These are phyloP conservation scores for Trichothecium roseum DNA, from an alignment of 2,329 filamentous ascomycete species.

Conservation along the genomic window DNA sequence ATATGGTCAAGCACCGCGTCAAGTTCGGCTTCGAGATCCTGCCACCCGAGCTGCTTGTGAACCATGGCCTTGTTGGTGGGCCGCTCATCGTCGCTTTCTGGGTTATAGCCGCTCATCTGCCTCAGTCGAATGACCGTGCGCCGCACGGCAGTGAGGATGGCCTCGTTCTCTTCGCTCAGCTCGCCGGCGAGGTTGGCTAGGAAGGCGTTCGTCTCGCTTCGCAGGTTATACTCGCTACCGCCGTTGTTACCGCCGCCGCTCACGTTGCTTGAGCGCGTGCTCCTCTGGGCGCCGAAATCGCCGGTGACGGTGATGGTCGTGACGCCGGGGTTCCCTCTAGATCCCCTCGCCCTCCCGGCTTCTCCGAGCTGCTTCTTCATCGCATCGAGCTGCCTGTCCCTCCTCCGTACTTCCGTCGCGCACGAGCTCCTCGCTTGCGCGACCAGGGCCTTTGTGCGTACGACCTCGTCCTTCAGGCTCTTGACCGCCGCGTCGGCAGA, in stretches of 20 bases:
- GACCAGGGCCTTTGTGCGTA: slow-evolving; percentile 67
- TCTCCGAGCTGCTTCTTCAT: slow-evolving; percentile 81
- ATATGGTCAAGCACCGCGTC: slow-evolving; percentile 72
- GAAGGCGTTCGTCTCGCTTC: slow-evolving; percentile 84
- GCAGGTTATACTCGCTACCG: slow-evolving; percentile 52
- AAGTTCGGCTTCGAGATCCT: slow-evolving; percentile 67
- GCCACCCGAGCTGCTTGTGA: slow-evolving; percentile 27
- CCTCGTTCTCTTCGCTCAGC: slow-evolving; percentile 87
- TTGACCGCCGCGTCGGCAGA: slow-evolving; percentile 65
- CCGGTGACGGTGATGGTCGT: slow-evolving; percentile 48
- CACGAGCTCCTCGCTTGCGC: slow-evolving; percentile 79
- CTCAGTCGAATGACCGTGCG: slow-evolving; percentile 62
- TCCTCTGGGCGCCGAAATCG: slow-evolving; percentile 26
- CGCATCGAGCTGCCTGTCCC: slow-evolving; percentile 79
- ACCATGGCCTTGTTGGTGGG: slow-evolving; percentile 5
- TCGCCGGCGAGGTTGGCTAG: slow-evolving; percentile 73
- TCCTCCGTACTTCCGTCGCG: slow-evolving; percentile 80
- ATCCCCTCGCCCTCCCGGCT: slow-evolving; percentile 50
- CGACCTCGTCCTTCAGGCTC: slow-evolving; percentile 74
- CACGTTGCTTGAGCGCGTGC: too few relatives aligned
- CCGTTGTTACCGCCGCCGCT: neutral
- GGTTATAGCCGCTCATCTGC: too few relatives aligned
- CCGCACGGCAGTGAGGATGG: slow-evolving; percentile 60
- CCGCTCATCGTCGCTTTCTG: slow-evolving; percentile 15
- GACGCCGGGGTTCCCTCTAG: slow-evolving; percentile 41